phyloP scores from a whole-genome alignment of 2,329 filamentous ascomycete species.

The Magnaporthiopsis rhizophila region DNA sequence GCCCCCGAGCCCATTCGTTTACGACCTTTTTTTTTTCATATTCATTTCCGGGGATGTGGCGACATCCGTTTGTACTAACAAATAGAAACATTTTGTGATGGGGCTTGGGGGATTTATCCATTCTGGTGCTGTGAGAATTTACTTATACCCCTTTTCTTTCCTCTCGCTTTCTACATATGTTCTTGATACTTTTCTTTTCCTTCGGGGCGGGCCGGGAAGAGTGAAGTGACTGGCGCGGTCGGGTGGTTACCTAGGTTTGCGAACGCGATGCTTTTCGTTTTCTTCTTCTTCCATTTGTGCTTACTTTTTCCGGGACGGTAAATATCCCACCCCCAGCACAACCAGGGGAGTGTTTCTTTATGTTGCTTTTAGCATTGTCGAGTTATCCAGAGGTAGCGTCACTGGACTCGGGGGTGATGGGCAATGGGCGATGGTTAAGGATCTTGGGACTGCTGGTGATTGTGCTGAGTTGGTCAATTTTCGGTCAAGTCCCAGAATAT shows the following conservation, averaged over 20 bases:
- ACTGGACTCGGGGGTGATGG: not conserved
- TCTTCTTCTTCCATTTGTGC: not conserved
- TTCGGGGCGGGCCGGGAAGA: not conserved
- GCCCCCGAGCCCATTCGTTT: not conserved
- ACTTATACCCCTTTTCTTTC: conserved; percentile 8
- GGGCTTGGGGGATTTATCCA: not conserved
- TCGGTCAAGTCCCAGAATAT: too few relatives aligned
- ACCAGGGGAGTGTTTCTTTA: not conserved
- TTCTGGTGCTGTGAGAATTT: conserved; percentile 2
- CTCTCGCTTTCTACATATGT: not conserved
- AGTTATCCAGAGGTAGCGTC: not conserved
- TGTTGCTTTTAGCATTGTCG: too few relatives aligned
- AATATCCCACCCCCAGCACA: not conserved
- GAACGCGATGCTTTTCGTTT: not conserved
- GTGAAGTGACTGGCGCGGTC: not conserved
- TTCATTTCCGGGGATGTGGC: not conserved
- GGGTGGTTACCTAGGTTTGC: not conserved
- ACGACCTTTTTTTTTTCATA: not conserved
- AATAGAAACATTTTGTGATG: not conserved
- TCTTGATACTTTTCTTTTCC: not conserved
- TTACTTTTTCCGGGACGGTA: not conserved
- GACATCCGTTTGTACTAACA: not conserved
- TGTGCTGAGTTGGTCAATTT: not conserved
- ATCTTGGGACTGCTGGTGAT: not conserved
- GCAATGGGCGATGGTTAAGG: not conserved